phyloP scores from a whole-genome alignment of 805 yeast species.

The Metschnikowia lachancei region DNA sequence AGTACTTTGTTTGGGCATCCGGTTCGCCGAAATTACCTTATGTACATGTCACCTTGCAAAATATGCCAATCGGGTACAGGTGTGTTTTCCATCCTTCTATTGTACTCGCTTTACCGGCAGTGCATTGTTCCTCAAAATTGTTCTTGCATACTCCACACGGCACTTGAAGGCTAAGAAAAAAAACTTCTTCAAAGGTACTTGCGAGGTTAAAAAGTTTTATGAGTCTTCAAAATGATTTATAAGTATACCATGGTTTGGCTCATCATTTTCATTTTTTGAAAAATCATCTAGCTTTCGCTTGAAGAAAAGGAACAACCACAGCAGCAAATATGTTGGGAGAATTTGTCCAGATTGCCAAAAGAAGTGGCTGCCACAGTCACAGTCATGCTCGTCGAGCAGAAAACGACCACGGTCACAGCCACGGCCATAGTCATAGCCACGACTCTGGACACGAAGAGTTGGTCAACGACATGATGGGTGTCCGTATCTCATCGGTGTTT shows the following conservation, averaged over 20 bases:
- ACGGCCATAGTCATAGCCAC: slow-evolving; percentile 29
- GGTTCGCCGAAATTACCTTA: not conserved
- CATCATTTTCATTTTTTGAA: not conserved
- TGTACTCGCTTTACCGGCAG: not conserved
- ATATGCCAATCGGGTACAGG: not conserved
- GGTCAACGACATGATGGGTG: slow-evolving; percentile 40
- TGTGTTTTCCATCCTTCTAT: not conserved
- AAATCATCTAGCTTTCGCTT: not conserved
- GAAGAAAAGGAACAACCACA: not conserved
- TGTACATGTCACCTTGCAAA: not conserved
- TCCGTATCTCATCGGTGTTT: slow-evolving; percentile 61
- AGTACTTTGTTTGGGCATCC: too few relatives aligned
- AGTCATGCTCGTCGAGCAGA: not conserved
- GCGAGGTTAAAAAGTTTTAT: not conserved
- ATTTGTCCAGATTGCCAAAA: slow-evolving; percentile 3
- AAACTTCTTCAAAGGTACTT: not conserved
- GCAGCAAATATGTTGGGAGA: not conserved
- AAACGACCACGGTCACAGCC: slow-evolving; percentile 6
- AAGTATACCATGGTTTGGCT: not conserved
- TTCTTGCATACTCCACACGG: slow-evolving; percentile 1
- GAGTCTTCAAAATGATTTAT: not conserved
- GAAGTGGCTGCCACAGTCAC: slow-evolving; percentile 8
- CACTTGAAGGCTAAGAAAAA: slow-evolving; percentile 2
- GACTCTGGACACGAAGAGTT: slow-evolving; percentile 40
- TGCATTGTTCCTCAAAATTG: slow-evolving; percentile 1